These are phyloP conservation scores for Trichoderma endophyticum DNA, from an alignment of 2,329 filamentous ascomycete genomes.

Conservation along the genomic window DNA sequence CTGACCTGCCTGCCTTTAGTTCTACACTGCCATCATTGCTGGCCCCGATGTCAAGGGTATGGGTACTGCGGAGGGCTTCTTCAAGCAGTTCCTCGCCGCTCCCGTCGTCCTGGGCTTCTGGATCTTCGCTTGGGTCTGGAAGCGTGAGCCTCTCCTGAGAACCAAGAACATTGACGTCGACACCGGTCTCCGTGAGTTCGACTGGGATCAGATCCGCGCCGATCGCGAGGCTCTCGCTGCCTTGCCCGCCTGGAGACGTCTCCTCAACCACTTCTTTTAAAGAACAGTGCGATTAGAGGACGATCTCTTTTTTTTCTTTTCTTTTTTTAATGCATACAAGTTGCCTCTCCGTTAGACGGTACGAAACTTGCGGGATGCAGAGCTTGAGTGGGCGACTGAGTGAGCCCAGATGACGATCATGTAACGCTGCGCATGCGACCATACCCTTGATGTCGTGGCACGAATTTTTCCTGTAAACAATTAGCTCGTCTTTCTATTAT, in stretches of 20 bases:
- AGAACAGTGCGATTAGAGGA: neutral
- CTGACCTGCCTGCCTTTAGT: slow-evolving; percentile 30
- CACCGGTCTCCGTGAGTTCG: slow-evolving; percentile 60
- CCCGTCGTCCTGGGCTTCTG: slow-evolving; percentile 57
- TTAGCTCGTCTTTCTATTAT: slow-evolving; percentile 18
- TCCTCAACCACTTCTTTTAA: slow-evolving; percentile 39
- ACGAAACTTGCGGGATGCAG: neutral
- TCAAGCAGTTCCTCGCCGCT: slow-evolving; percentile 53
- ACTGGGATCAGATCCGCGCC: slow-evolving; percentile 62
- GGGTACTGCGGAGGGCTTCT: slow-evolving; percentile 49
- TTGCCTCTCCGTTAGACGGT: slow-evolving; percentile 4
- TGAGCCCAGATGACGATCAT: neutral
- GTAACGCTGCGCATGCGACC: slow-evolving; percentile 12
- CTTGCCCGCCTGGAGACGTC: slow-evolving; percentile 51
- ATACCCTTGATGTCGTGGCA: slow-evolving; percentile 14
- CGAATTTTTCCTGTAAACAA: slow-evolving; percentile 17
- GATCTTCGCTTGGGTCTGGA: slow-evolving; percentile 61
- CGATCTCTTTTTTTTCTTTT: neutral
- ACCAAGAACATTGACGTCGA: slow-evolving; percentile 65
- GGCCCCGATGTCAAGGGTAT: slow-evolving; percentile 32
- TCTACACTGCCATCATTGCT: slow-evolving; percentile 48
- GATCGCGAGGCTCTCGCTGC: slow-evolving; percentile 48
- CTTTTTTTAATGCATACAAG: neutral
- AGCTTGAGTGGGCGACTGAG: neutral
- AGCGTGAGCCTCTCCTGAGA: slow-evolving; percentile 58